Evolutionary conservation across 306 rosid species (phyloP).

Genomic region (Trifolium repens): DNA sequence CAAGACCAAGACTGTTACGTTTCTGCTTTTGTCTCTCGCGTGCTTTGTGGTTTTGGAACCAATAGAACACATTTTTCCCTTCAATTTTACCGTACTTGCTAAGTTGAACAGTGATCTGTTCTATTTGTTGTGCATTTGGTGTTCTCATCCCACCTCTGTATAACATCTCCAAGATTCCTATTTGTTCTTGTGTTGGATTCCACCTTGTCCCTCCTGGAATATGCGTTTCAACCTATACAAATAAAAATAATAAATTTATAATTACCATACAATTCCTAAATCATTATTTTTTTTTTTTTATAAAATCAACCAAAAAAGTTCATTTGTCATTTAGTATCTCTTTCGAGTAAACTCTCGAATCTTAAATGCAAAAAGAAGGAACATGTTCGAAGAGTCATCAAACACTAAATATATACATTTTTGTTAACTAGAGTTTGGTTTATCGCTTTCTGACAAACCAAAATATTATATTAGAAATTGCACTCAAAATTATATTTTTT

Average conservation of each 20-base stretch:
- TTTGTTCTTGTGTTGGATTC: conserved; percentile 98
- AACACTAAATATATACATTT: not conserved
- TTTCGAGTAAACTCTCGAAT: not conserved
- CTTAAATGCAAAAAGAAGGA: not conserved
- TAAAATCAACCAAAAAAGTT: too few species aligned
- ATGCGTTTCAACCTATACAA: conserved; percentile 63
- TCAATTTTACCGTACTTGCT: conserved; percentile 90
- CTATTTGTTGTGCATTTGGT: conserved; percentile 91
- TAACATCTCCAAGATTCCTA: conserved; percentile 87
- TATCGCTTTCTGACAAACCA: not conserved
- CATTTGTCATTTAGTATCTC: too few species aligned
- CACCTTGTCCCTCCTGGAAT: conserved; percentile 88
- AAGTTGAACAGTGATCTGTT: conserved; percentile 79
- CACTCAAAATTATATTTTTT: too few species aligned
- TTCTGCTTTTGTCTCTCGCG: conserved; percentile 96
- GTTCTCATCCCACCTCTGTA: conserved; percentile 92
- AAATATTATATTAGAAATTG: not conserved
- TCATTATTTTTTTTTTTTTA: too few species aligned
- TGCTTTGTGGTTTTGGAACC: conserved; percentile 99
- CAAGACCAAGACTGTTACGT: conserved; percentile 61
- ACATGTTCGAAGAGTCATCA: not conserved
- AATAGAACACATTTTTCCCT: conserved; percentile 97
- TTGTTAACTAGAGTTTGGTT: not conserved
- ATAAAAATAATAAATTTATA: not conserved
- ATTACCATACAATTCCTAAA: not conserved